These are phyloP conservation scores for Aspergillus ostianus DNA, from an alignment of 495 filamentous ascomycete species.

Conservation along the genomic window DNA sequence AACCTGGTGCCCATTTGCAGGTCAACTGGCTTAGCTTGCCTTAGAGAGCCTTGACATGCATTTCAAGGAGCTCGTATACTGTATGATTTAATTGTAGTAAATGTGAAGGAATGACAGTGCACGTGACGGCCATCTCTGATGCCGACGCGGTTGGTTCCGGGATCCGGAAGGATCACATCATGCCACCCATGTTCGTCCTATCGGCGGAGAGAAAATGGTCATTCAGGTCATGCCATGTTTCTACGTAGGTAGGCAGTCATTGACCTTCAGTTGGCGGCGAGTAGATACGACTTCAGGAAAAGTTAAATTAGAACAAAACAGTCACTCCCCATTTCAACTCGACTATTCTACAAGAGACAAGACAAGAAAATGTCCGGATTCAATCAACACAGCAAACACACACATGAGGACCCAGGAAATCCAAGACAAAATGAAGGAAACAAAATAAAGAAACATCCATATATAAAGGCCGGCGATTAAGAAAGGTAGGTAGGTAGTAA, in stretches of 20 bases:
- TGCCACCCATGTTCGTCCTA: not conserved
- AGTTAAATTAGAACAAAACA: constrained; percentile 6
- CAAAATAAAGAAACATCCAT: constrained; percentile 5
- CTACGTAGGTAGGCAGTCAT: no score
- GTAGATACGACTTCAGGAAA: no score
- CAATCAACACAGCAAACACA: constrained; percentile 15
- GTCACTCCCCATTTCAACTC: constrained; percentile 29
- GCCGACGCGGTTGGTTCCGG: not conserved
- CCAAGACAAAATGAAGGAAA: constrained; percentile 3
- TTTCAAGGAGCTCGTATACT: no score
- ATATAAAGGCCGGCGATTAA: constrained; percentile 5
- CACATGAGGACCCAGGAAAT: constrained; percentile 13
- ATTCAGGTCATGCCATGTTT: not conserved
- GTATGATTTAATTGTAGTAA: no score
- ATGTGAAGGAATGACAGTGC: no score
- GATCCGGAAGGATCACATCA: not conserved
- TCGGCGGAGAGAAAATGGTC: not conserved
- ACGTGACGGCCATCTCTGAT: not conserved
- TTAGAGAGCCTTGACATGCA: no score
- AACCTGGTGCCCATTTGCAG: no score
- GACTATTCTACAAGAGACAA: constrained; percentile 48
- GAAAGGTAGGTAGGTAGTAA: constrained; percentile 3
- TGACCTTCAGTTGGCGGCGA: no score
- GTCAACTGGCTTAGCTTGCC: no score
- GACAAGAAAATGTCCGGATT: constrained; percentile 24